Evolutionary conservation across 306 rosid genomes (phyloP).

Genomic region (Begonia loranthoides): DNA sequence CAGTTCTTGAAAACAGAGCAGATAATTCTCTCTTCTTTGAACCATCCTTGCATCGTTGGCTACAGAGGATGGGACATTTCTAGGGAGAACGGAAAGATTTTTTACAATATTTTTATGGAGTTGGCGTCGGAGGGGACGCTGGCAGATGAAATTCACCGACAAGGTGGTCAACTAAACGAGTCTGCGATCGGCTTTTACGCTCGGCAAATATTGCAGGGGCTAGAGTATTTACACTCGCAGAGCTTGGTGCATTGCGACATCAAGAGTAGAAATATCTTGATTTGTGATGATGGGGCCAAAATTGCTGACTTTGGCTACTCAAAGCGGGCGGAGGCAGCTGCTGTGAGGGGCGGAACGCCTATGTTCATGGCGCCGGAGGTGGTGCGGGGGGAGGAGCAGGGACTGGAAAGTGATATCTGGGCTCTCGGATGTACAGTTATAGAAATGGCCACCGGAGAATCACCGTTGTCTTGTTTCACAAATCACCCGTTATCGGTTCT

Average conservation of each 20-base stretch:
- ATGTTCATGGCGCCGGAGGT: slow-evolving; percentile 89
- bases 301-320: slow-evolving; percentile 86
- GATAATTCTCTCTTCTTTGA: slow-evolving; percentile 39
- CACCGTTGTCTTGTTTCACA: slow-evolving; percentile 48
- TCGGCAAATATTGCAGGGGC: slow-evolving; percentile 31
- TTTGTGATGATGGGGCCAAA: slow-evolving; percentile 44
- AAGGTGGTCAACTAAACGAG: slow-evolving; percentile 27
- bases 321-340: slow-evolving; percentile 16
- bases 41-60: slow-evolving; percentile 38
- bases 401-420: slow-evolving; percentile 65
- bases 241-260: slow-evolving; percentile 87
- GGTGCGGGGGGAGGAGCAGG: slow-evolving; percentile 75
- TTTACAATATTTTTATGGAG: slow-evolving; percentile 77
- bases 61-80: slow-evolving; percentile 54
- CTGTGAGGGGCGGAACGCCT: slow-evolving; percentile 53
- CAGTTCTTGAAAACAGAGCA: slow-evolving; percentile 45
- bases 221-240: slow-evolving; percentile 52
- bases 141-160: slow-evolving; percentile 17
- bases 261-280: slow-evolving; percentile 59
- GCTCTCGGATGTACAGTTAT: slow-evolving; percentile 76
- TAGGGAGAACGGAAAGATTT: slow-evolving; percentile 27
- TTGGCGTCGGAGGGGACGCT: slow-evolving; percentile 42
- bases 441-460: slow-evolving; percentile 51
- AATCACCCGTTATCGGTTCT: slow-evolving; percentile 45
- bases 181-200: slow-evolving; percentile 25